These are phyloP conservation scores for Paxillus rubicundulus DNA, from an alignment of 768 basidiomycete species.

Conservation along the genomic window DNA sequence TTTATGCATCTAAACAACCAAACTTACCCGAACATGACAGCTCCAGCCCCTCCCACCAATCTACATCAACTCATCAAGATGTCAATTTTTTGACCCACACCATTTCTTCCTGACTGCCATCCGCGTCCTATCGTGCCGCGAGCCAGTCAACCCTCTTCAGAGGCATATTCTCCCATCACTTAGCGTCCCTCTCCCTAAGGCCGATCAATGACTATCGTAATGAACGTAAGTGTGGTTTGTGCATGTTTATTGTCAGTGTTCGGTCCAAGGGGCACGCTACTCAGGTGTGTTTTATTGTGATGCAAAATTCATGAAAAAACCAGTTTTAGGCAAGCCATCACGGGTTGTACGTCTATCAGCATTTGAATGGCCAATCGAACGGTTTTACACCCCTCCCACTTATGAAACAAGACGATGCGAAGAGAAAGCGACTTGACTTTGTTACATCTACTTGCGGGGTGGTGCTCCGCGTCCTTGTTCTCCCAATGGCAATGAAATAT, in stretches of 20 bases:
- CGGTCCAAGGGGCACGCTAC: neutral
- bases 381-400: constrained; percentile 10
- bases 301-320: neutral
- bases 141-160: neutral
- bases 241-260: neutral
- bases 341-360: neutral
- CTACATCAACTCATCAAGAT: neutral
- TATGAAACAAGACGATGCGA: constrained; percentile 24
- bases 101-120: neutral
- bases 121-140: neutral
- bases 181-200: neutral
- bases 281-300: neutral
- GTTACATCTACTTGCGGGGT: constrained; percentile 8
- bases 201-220: neutral
- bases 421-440: constrained; percentile 22
- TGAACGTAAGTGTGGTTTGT: neutral
- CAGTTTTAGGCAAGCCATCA: neutral
- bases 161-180: neutral
- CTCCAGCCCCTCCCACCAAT: neutral
- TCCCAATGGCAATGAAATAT: neutral
- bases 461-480: neutral
- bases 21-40: neutral
- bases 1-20: too few relatives aligned
- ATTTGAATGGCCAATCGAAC: neutral
- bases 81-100: neutral